These are phyloP conservation scores for Gaultheria prostrata DNA, from an alignment of 148 eudicot genomes.

Conservation along the genomic window DNA sequence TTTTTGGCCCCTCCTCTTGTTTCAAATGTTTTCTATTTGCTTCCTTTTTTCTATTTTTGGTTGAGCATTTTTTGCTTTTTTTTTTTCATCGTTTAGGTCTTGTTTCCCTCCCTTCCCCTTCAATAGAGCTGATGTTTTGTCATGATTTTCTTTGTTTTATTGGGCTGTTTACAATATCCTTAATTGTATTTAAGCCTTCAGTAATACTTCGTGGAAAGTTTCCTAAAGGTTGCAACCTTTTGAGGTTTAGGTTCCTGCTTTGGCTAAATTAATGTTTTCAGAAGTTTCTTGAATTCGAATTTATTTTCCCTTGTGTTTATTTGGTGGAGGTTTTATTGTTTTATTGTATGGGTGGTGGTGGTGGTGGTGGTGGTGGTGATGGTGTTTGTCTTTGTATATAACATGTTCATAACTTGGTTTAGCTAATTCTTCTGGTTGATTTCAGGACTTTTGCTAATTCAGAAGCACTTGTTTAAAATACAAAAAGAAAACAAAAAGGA, in stretches of 20 bases:
- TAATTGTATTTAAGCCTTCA: background rate
- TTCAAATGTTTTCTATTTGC: background rate
- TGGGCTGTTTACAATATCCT: background rate
- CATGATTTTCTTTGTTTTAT: background rate
- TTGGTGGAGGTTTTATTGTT: background rate
- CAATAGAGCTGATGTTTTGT: background rate
- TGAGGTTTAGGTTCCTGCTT: background rate
- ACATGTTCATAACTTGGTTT: background rate
- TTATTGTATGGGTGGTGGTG: background rate
- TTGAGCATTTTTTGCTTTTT: background rate
- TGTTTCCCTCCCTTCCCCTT: background rate
- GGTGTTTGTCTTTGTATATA: background rate
- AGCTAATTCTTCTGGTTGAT: background rate
- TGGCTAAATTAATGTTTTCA: background rate
- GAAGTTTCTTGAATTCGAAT: conserved; percentile 4
- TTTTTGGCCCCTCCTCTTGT: background rate
- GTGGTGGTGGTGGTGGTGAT: background rate
- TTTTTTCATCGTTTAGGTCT: background rate
- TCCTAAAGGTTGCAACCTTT: background rate
- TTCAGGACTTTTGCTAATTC: background rate
- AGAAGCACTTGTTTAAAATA: background rate
- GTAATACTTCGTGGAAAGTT: background rate
- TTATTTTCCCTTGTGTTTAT: background rate
- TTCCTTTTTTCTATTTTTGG: background rate
- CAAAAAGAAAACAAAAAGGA: background rate